Evolutionary conservation across 768 basidiomycete genomes (phyloP), one percentile per base, ranked within the genome.

Genomic region (Ephemerocybe angulata): DNA sequence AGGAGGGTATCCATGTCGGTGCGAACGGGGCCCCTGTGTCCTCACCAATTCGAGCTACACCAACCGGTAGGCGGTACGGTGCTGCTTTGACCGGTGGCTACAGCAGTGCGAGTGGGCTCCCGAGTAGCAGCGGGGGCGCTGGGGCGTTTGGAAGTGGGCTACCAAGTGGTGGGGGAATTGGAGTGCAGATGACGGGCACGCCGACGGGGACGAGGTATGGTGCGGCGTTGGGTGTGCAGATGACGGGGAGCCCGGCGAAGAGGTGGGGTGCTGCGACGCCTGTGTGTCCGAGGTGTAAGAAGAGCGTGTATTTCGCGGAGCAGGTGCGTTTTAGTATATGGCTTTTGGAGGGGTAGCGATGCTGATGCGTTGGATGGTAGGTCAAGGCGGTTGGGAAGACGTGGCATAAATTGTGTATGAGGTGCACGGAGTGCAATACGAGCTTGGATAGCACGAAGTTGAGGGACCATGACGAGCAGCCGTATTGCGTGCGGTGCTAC

Each of bases 241-340:
- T 46, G 48, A 62, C 67, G 11, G 70, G 69, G 27, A 67, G 67
- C 13, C 72, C 77, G 28, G 73, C 74, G 10, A 76, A 69, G 55
- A 75, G 76, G 57, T 86, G 84, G 78, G 84, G 81, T 31, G 70
- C 66, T 22, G 77, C 79, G 21, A 81, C 82, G 7, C 87, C 89
- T 19, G 64, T 64, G 19, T 93, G 90, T 61, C 82, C 85, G 8
- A 76, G 78, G 53, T 93, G 90, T 59, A 74, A 73, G 33, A 84
- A 87, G 76, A 85, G 78, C 50, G 90, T 93, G 10, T 93, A 88
- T 71, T 92, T 93, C 63, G 90, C 90, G 13, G 90, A 93, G 67
- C 88, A 90, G 79, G 88, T 84, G 43, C 12, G 63, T 37, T 35
- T 33, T 24, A 40, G 48, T 49, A 37, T 52, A 7, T 21, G 22